phyloP scores from a whole-genome alignment of 2,329 filamentous ascomycete genomes.

The Fusarium buharicum region DNA sequence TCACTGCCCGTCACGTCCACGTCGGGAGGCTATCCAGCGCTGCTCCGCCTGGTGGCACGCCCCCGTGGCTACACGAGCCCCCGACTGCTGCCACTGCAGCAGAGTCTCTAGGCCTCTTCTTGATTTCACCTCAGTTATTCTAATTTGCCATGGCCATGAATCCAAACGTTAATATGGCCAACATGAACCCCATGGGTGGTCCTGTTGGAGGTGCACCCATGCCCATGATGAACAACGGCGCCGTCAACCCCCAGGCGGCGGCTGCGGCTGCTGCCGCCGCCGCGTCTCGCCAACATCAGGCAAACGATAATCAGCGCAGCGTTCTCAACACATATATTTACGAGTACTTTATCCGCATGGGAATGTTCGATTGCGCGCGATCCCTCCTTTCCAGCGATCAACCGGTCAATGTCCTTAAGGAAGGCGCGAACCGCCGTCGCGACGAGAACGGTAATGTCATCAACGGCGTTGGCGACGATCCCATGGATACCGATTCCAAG shows the following conservation, averaged over 20 bases:
- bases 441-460: slow-evolving; percentile 73
- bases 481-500: slow-evolving; percentile 86
- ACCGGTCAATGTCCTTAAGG: slow-evolving; percentile 73
- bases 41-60: slow-evolving; percentile 49
- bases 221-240: slow-evolving; percentile 74
- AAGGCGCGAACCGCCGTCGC: slow-evolving; percentile 73
- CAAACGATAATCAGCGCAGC: slow-evolving; percentile 61
- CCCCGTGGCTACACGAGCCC: slow-evolving; percentile 48
- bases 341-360: slow-evolving; percentile 88
- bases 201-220: slow-evolving; percentile 70
- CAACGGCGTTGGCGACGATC: slow-evolving; percentile 77
- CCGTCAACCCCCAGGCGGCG: slow-evolving; percentile 49
- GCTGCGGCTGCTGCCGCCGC: slow-evolving; percentile 48
- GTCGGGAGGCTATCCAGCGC: slow-evolving; percentile 49
- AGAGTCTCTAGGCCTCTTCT: slow-evolving; percentile 41
- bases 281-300: slow-evolving; percentile 53
- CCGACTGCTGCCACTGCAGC: slow-evolving; percentile 41
- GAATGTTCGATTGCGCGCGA: slow-evolving; percentile 85
- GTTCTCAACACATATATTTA: slow-evolving; percentile 88
- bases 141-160: slow-evolving; percentile 60
- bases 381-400: slow-evolving; percentile 74
- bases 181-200: slow-evolving; percentile 75
- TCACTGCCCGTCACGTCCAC: slow-evolving; percentile 49
- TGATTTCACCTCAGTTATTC: slow-evolving; percentile 31
- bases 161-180: slow-evolving; percentile 72